Evolutionary conservation across 345 rosid genomes (phyloP).

Genomic region (Populus pruinosa): DNA sequence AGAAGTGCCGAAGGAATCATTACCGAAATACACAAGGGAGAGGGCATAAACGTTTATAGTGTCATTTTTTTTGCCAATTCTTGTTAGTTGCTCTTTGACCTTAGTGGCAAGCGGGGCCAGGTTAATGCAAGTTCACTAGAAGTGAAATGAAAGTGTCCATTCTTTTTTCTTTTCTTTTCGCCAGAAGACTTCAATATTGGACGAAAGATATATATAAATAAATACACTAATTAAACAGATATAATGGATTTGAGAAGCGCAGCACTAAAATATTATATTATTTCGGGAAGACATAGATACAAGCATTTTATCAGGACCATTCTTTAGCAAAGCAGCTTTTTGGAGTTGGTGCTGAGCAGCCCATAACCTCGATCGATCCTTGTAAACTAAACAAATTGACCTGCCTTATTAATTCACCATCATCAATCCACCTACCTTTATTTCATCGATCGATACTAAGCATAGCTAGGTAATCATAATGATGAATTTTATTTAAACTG

Average conservation of each 20-base stretch:
- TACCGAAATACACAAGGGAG: too few species aligned
- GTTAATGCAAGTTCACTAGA: not conserved
- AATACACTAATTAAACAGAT: not conserved
- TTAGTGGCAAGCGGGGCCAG: constrained; percentile 15
- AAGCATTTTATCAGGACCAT: constrained; percentile 5
- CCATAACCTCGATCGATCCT: constrained; percentile 2
- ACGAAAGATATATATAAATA: not conserved
- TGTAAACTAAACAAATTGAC: not conserved
- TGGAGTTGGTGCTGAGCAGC: not conserved
- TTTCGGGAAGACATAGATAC: constrained; percentile 8
- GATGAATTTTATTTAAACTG: not conserved
- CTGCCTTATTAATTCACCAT: constrained; percentile 2
- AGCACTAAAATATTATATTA: constrained; percentile 21
- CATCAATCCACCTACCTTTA: not conserved
- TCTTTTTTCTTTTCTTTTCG: constrained; percentile 1
- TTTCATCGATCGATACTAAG: not conserved
- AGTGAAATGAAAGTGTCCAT: constrained; percentile 17
- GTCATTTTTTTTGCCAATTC: not conserved
- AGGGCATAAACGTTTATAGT: not conserved
- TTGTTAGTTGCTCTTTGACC: constrained; percentile 5
- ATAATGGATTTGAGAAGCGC: constrained; percentile 12
- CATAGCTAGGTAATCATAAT: not conserved
- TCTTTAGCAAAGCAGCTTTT: not conserved
- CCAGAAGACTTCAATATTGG: not conserved
- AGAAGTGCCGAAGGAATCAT: too few species aligned